Conservation (phyloP, 441 rosid species). For the Syzygium malaccense region DNA sequence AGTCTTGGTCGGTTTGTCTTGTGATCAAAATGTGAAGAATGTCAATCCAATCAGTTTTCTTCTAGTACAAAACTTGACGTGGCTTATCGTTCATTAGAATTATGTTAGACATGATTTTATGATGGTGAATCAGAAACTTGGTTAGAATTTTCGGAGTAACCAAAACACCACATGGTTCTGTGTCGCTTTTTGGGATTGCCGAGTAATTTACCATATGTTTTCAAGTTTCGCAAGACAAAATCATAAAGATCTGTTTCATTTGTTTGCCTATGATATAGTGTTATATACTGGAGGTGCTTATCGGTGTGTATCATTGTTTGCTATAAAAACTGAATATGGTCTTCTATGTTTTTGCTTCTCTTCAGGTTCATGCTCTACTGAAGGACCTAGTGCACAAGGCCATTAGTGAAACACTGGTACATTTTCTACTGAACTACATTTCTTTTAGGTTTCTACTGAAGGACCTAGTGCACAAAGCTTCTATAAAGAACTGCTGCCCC, state of each 20-base stretch:
- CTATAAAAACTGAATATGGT: neutral
- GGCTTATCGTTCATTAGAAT: neutral
- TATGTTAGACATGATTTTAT: neutral
- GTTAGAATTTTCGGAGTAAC: neutral
- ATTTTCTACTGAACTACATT: constrained; percentile 12
- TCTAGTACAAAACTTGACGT: neutral
- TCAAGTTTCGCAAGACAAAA: neutral
- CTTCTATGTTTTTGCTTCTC: neutral
- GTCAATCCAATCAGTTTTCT: neutral
- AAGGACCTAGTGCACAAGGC: constrained; percentile 96
- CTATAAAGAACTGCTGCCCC: neutral
- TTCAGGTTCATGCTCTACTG: constrained; percentile 80
- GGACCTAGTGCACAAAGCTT: neutral
- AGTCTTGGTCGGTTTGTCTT: neutral
- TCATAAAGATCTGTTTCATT: neutral
- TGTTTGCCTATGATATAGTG: neutral
- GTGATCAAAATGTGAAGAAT: neutral
- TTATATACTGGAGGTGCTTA: neutral
- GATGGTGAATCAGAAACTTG: neutral
- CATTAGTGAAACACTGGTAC: constrained; percentile 71
- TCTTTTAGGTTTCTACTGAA: neutral
- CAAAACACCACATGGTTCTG: neutral
- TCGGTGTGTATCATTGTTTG: neutral
- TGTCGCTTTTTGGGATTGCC: neutral
- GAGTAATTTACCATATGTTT: neutral